Conservation (phyloP, 345 rosid genomes). For the Barbarea vulgaris region DNA sequence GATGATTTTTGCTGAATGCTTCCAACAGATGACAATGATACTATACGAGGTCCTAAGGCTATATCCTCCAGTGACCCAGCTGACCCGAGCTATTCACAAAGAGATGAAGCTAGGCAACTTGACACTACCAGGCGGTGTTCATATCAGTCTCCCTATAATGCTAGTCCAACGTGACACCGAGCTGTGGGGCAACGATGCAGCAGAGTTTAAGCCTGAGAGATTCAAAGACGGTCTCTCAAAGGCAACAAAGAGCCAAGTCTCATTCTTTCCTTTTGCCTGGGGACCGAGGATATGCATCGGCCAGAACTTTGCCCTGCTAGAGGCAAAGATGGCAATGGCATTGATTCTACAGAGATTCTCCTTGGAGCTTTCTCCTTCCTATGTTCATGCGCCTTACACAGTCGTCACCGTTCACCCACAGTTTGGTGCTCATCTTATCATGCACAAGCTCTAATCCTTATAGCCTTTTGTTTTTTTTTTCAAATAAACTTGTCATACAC, state of each 20-base stretch:
- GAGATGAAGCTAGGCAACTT: constrained; percentile 48
- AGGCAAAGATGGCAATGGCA: constrained; percentile 51
- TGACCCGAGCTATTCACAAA: constrained; percentile 23
- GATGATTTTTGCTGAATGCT: background rate
- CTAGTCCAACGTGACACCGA: constrained; percentile 46
- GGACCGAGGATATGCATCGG: constrained; percentile 65
- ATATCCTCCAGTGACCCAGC: constrained; percentile 30
- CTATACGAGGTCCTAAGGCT: constrained; percentile 44
- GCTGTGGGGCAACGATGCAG: constrained; percentile 58
- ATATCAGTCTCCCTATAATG: constrained; percentile 29
- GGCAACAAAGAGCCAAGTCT: too few relatives aligned
- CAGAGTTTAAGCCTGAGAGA: too few relatives aligned
- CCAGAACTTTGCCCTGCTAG: constrained; percentile 57
- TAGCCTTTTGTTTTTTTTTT: background rate
- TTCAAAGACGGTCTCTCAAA: too few relatives aligned
- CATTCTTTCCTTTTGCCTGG: constrained; percentile 50
- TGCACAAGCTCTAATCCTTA: constrained; percentile 28
- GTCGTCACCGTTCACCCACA: constrained; percentile 47
- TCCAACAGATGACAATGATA: constrained; percentile 41
- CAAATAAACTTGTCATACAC: background rate
- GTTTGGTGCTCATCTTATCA: constrained; percentile 49
- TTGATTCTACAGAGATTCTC: constrained; percentile 52
- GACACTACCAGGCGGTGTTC: constrained; percentile 40
- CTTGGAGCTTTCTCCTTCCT: constrained; percentile 28
- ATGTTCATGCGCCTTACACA: constrained; percentile 48